Evolutionary conservation across 306 rosid genomes (phyloP).

Genomic region (Ammopiptanthus mongolicus): DNA sequence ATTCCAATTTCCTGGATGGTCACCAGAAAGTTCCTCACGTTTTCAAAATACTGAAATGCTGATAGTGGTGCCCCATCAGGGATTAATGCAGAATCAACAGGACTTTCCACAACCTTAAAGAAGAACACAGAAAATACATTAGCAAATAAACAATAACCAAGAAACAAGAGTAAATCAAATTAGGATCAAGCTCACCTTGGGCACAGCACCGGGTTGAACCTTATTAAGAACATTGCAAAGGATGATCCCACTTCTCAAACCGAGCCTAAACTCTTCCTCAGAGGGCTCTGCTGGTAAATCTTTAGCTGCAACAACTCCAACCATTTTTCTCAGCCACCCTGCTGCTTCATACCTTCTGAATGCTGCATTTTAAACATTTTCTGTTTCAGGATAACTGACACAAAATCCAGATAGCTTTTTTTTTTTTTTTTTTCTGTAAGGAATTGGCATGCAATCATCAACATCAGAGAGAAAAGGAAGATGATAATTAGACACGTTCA

Average conservation of each 20-base stretch:
- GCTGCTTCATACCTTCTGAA: slow-evolving; percentile 90
- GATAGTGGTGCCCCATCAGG: slow-evolving; percentile 92
- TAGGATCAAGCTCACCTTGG: slow-evolving; percentile 53
- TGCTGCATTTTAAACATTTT: slow-evolving; percentile 39
- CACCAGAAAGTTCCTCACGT: slow-evolving; percentile 82
- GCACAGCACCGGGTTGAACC: slow-evolving; percentile 76
- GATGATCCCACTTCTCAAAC: slow-evolving; percentile 88
- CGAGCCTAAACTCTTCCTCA: slow-evolving; percentile 95
- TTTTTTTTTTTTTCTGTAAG: neutral
- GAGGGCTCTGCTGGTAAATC: slow-evolving; percentile 97
- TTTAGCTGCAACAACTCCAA: slow-evolving; percentile 93
- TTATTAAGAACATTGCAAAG: slow-evolving; percentile 86
- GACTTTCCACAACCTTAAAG: slow-evolving; percentile 86
- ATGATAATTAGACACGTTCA: neutral
- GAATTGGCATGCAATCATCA: neutral
- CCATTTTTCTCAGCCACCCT: slow-evolving; percentile 93
- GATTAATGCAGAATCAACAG: slow-evolving; percentile 65
- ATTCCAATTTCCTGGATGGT: slow-evolving; percentile 77
- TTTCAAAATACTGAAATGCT: slow-evolving; percentile 93
- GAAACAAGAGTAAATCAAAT: neutral
- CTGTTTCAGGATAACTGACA: neutral
- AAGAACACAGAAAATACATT: neutral
- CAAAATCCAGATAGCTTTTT: neutral
- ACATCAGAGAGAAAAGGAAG: neutral
- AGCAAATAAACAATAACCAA: neutral